These are phyloP conservation scores for Buddleja alternifolia DNA, from an alignment of 257 asterid species.

Conservation along the genomic window DNA sequence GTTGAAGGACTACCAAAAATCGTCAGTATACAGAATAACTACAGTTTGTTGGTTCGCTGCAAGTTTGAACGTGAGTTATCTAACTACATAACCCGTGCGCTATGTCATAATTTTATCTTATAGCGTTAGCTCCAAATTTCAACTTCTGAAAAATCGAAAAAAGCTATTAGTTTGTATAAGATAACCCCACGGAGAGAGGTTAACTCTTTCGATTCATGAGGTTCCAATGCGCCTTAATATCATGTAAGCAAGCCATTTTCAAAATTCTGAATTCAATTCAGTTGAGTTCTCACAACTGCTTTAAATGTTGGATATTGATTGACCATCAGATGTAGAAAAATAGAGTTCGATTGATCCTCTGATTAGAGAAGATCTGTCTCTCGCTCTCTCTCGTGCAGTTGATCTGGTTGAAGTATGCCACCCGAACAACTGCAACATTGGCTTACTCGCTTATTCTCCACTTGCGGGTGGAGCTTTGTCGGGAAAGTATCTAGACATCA, in stretches of 20 bases:
- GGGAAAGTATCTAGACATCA: constrained; percentile 75
- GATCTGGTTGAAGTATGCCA: constrained; percentile 95
- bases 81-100: background rate
- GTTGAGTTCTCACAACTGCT: no score
- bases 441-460: constrained; percentile 92
- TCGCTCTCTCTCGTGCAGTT: no score
- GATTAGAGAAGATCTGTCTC: no score
- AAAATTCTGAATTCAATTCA: no score
- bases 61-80: constrained; percentile 73
- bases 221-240: no score
- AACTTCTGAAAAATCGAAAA: background rate
- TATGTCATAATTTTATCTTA: background rate
- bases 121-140: constrained; percentile 7
- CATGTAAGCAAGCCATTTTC: no score
- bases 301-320: no score
- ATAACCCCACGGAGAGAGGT: no score
- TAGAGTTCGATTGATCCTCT: constrained; percentile 25
- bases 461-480: constrained; percentile 81
- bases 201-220: no score
- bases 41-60: constrained; percentile 82
- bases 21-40: constrained; percentile 87
- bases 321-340: no score
- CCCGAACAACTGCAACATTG: constrained; percentile 82
- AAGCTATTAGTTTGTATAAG: no score
- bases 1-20: constrained; percentile 86